Evolutionary conservation across 2,329 filamentous ascomycete species (phyloP).

Genomic region (Epichloe coenophiala): DNA sequence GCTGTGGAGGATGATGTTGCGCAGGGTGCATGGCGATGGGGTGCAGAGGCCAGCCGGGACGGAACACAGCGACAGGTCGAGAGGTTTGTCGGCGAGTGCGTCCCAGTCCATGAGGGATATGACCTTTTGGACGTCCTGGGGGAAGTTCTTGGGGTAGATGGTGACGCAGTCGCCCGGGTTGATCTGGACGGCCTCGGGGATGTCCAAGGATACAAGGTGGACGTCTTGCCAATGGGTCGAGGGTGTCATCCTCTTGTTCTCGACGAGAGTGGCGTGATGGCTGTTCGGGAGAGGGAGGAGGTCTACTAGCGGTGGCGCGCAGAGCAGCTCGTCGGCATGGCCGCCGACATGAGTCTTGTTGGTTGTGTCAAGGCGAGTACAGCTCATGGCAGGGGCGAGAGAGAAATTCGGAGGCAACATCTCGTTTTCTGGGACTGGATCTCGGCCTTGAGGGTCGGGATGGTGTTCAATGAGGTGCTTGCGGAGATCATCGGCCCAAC

Average conservation of each 20-base stretch:
- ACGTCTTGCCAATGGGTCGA: slow-evolving; percentile 84
- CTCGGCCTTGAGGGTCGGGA: slow-evolving; percentile 52
- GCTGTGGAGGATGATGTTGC: slow-evolving; percentile 65
- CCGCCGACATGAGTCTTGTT: background rate
- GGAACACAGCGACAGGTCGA: slow-evolving; percentile 35
- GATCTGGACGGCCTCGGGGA: slow-evolving; percentile 18
- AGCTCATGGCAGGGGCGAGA: slow-evolving; percentile 15
- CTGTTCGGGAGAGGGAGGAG: slow-evolving; percentile 43
- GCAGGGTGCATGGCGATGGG: slow-evolving; percentile 44
- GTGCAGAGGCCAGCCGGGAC: slow-evolving; percentile 23
- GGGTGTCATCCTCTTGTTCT: slow-evolving; percentile 66
- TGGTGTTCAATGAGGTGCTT: slow-evolving; percentile 51
- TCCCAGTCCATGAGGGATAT: slow-evolving; percentile 71
- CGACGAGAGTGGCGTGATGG: slow-evolving; percentile 41
- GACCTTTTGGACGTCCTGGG: slow-evolving; percentile 63
- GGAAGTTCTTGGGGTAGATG: slow-evolving; percentile 78
- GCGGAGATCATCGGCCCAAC: slow-evolving; percentile 60
- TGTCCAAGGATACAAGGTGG: slow-evolving; percentile 54
- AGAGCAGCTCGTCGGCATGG: slow-evolving; percentile 6
- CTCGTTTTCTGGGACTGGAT: slow-evolving; percentile 60
- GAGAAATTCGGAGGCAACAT: slow-evolving; percentile 61
- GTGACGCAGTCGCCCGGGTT: slow-evolving; percentile 69
- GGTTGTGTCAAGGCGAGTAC: background rate
- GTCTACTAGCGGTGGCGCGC: slow-evolving; percentile 15
- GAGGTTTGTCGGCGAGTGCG: slow-evolving; percentile 51